Evolutionary conservation across 2,329 filamentous ascomycete species (phyloP).

Genomic region (Aaosphaeria arxii): DNA sequence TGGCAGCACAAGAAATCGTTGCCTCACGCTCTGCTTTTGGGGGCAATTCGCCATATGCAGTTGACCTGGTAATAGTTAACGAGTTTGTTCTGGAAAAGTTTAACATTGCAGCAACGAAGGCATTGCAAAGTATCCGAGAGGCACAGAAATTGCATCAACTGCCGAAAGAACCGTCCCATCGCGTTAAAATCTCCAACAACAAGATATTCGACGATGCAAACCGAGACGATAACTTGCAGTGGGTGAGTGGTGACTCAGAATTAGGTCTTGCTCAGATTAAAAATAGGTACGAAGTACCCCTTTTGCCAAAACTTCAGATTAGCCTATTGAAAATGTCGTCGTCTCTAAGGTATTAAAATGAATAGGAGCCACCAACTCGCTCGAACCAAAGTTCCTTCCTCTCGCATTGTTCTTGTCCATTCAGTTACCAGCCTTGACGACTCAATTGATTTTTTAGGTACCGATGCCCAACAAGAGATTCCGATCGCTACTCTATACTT

Average conservation of each 20-base stretch:
- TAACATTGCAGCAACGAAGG: not conserved
- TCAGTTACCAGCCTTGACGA: not conserved
- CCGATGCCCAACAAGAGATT: not conserved
- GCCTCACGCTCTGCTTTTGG: not conserved
- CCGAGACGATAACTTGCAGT: not conserved
- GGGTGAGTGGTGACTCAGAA: not conserved
- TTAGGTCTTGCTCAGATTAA: not conserved
- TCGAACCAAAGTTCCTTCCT: not conserved
- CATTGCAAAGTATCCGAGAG: not conserved
- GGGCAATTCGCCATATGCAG: not conserved
- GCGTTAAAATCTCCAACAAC: not conserved
- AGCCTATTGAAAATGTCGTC: too few relatives aligned
- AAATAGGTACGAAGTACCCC: not conserved
- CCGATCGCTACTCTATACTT: not conserved
- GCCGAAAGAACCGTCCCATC: not conserved
- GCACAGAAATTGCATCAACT: not conserved
- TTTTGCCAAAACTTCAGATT: too few relatives aligned
- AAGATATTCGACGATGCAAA: not conserved
- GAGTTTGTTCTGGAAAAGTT: not conserved
- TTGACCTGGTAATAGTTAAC: not conserved
- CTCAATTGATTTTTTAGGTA: not conserved
- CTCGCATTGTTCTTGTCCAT: not conserved
- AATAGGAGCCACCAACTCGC: not conserved
- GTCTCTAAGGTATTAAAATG: too few relatives aligned
- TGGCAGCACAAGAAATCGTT: not conserved